These are phyloP conservation scores for Ophiostoma pallidulum DNA, from an alignment of 2,329 filamentous ascomycete genomes.

Conservation along the genomic window DNA sequence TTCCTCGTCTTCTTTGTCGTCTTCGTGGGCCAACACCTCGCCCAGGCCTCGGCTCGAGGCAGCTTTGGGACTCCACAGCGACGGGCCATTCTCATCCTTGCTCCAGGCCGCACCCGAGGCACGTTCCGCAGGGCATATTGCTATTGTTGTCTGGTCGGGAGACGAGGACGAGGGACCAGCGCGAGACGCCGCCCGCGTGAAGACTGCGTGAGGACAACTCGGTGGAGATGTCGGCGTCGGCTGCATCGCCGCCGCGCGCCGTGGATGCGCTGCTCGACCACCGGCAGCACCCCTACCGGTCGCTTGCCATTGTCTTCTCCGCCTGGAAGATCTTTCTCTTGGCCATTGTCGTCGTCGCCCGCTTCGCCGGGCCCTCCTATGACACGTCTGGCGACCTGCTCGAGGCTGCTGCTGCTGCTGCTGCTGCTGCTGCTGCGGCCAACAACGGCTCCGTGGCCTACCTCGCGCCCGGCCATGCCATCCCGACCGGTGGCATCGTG, in stretches of 20 bases:
- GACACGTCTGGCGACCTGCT: constrained; percentile 59
- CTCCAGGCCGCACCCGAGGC: no score
- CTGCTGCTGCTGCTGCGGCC: no score
- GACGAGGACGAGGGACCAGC: no score
- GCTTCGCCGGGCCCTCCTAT: constrained; percentile 51
- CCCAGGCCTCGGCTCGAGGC: no score
- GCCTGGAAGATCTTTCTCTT: constrained; percentile 61
- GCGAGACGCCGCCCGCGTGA: no score
- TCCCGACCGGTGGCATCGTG: constrained; percentile 27
- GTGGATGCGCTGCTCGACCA: not conserved
- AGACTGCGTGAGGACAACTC: no score
- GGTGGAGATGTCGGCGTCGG: not conserved
- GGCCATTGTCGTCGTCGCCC: constrained; percentile 44
- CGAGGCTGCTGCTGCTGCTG: constrained; percentile 19
- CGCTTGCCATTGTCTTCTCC: constrained; percentile 33
- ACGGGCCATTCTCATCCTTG: no score
- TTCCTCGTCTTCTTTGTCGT: no score
- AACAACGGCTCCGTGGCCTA: constrained; percentile 20
- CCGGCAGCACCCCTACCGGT: constrained; percentile 7
- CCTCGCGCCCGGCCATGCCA: constrained; percentile 12
- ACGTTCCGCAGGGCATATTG: no score
- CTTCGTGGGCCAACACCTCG: no score
- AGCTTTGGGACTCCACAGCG: no score
- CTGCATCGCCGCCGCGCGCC: not conserved
- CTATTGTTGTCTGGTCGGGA: no score